Percentiles rank a stretch among this genome's conserved stretches.
Conservation (phyloP, 352 stramenopile genomes). For the Elongisporangium anandrum region DNA sequence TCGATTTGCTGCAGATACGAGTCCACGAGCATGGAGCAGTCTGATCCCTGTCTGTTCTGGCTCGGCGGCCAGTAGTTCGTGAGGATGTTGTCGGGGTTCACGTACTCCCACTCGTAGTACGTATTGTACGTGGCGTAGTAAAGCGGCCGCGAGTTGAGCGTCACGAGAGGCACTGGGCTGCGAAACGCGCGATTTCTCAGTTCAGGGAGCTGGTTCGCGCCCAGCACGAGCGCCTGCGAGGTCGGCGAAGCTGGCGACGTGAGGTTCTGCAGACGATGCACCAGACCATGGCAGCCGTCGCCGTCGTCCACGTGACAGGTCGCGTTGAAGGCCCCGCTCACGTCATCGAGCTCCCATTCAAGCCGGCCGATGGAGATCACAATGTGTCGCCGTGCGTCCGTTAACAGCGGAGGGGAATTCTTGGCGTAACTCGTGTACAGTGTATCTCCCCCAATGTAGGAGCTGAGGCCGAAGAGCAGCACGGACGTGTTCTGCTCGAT, state of each 20-base stretch:
- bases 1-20: conserved; percentile 42
- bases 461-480: conserved; percentile 25
- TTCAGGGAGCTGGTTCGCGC: conserved; percentile 2
- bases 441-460: conserved; percentile 7
- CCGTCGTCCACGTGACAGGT: conserved; percentile 11
- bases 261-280: conserved; percentile 16
- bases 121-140: conserved; percentile 8
- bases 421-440: conserved; percentile 4
- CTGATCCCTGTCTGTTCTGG: conserved; percentile 2
- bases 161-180: conserved; percentile 17
- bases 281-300: conserved; percentile 16
- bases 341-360: conserved; percentile 22
- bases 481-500: conserved; percentile 14
- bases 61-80: conserved; percentile 9
- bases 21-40: conserved; percentile 41
- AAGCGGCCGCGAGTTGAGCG: conserved; percentile 13
- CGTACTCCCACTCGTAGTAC: conserved; percentile 27
- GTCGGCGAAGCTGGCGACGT: background rate
- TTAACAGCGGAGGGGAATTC: conserved; percentile 9
- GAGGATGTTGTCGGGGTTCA: conserved; percentile 18
- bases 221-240: conserved; percentile 5
- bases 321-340: conserved; percentile 26
- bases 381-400: conserved; percentile 24
- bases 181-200: background rate
- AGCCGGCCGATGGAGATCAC: conserved; percentile 32